Percentiles rank a stretch among this genome's conserved stretches.
phyloP scores from a whole-genome alignment of 2,329 filamentous ascomycete species.

The Clonostachys solani region DNA sequence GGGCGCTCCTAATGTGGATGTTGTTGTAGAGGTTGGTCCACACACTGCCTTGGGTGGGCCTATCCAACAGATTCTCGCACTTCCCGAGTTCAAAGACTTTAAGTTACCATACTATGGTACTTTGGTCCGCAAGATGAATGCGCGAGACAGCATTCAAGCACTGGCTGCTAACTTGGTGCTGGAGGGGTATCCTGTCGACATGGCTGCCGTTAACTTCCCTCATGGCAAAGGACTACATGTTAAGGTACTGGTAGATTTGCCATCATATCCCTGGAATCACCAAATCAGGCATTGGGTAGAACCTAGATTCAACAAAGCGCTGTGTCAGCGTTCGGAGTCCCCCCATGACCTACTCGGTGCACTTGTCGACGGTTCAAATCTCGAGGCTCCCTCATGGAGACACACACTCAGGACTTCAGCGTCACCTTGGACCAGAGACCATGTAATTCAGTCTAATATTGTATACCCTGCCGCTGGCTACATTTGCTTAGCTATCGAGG shows the following conservation, averaged over 20 bases:
- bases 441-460: constrained; percentile 50
- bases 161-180: constrained; percentile 34
- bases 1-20: constrained; percentile 9
- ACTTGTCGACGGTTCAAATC: constrained; percentile 35
- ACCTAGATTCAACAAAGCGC: constrained; percentile 33
- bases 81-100: neutral
- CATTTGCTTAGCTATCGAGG: constrained; percentile 46
- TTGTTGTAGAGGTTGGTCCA: constrained; percentile 8
- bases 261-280: constrained; percentile 43
- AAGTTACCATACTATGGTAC: neutral
- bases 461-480: constrained; percentile 52
- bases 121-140: neutral
- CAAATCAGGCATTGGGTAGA: constrained; percentile 40
- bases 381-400: constrained; percentile 42
- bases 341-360: constrained; percentile 42
- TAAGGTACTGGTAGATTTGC: constrained; percentile 24
- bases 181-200: constrained; percentile 30
- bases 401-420: constrained; percentile 42
- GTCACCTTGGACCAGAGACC: constrained; percentile 53
- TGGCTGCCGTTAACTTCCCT: constrained; percentile 19
- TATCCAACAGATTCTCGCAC: constrained; percentile 9
- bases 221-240: neutral
- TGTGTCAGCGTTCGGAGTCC: constrained; percentile 30
- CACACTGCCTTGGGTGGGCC: constrained; percentile 7
- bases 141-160: constrained; percentile 21